phyloP scores from a whole-genome alignment of 106 monocot genomes.

The Apostasia ramifera region DNA sequence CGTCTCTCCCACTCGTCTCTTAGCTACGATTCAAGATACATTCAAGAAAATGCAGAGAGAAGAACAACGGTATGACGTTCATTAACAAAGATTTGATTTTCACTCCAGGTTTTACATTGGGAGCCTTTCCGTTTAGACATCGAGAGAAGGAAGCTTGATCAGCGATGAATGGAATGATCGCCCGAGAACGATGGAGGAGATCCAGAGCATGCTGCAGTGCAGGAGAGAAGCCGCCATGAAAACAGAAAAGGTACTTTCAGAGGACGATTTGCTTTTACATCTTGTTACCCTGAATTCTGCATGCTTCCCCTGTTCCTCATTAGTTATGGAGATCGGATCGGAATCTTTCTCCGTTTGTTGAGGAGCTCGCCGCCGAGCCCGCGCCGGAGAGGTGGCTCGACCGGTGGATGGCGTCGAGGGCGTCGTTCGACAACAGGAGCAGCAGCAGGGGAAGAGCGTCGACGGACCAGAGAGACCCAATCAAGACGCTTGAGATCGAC shows the following conservation, averaged over 20 bases:
- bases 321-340: conserved; percentile 56
- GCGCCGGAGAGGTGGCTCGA: conserved; percentile 56
- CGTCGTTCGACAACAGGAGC: conserved; percentile 50
- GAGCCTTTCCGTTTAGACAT: conserved; percentile 19
- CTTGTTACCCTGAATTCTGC: not conserved
- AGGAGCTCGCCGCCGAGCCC: conserved; percentile 28
- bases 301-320: not conserved
- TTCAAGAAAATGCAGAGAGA: conserved; percentile 47
- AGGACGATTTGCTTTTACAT: conserved; percentile 9
- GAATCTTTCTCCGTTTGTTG: conserved; percentile 37
- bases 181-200: conserved; percentile 59
- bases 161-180: conserved; percentile 63
- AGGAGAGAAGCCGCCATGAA: conserved; percentile 58
- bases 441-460: conserved; percentile 60
- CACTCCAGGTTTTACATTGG: not conserved
- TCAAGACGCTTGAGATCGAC: conserved; percentile 90
- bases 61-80: conserved; percentile 42
- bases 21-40: conserved; percentile 49
- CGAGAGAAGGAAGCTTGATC: conserved; percentile 57
- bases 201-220: conserved; percentile 54
- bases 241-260: conserved; percentile 61
- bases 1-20: conserved; percentile 64
- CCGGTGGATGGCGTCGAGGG: conserved; percentile 68
- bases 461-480: conserved; percentile 60
- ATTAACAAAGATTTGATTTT: not conserved